Base-by-base conservation (phyloP, 352 stramenopile genomes). In the Phytophthora megakarya region DNA sequence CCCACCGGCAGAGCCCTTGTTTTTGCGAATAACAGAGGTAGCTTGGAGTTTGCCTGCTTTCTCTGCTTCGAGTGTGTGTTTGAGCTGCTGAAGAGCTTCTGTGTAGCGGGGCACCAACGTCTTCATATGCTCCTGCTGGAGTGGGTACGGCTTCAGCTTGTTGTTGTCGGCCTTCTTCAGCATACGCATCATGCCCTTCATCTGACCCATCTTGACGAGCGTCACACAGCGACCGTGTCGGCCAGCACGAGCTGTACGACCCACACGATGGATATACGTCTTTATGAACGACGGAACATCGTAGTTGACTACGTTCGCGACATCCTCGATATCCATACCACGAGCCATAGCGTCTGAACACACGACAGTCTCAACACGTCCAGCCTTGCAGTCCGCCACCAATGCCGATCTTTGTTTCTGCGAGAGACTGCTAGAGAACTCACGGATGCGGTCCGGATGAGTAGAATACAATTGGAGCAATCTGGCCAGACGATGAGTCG, bases 221-320 rank as follows among this genome's bases (percentile, higher is more conserved):
- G 87, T 96, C 56, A 94, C 82, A 54, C 65, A 79, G 40, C 80
- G 77, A 49, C 88, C 88, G 25, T 84, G 71, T 19, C 85, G 83
- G n/a, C 88, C 88, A 43, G 88, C 88, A 75, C 88, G 82, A 32
- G 88, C 88, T 1, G 88, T 94, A 44, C 88, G 86, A 39, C 88
- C 88, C 7, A 95, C 88, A 33, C 88, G 86, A 67, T 96, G 88
- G 54, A 96, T 93, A 64, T 96, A 98, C 54, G 90, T 98, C 70
- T 97, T 96, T 56, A 95, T 74, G 62, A 96, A 92, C 3, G 78
- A 87, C 45, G 96, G 95, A 32, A 97, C 76, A 61, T 98, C 90
- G 66, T 98, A 98, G 77, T 98, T 98, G 51, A 98, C 72, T 5
- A 98, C 96, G 57, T 96, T 89, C 8, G 81, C 83, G 22, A 98